These are phyloP conservation scores for Coemansia asiatica DNA, from an alignment of 192 early-diverging fungal species.

Conservation along the genomic window DNA sequence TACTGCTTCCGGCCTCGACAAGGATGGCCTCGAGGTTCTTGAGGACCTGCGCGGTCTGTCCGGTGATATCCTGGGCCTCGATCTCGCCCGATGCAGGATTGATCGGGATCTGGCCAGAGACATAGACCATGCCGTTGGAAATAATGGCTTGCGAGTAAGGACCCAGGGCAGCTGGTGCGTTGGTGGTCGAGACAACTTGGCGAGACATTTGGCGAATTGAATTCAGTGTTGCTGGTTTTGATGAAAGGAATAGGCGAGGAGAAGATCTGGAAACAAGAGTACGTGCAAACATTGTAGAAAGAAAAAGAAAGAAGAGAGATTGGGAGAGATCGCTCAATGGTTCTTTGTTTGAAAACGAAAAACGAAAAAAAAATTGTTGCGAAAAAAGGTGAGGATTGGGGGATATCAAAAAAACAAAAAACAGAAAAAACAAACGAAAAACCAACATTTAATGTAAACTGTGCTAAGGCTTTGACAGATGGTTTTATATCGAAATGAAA, in stretches of 20 bases:
- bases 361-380: background rate
- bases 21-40: constrained; percentile 85
- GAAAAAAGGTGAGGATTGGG: background rate
- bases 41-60: constrained; percentile 75
- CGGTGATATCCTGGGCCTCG: constrained; percentile 66
- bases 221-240: constrained; percentile 1
- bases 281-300: constrained; percentile 8
- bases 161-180: constrained; percentile 72
- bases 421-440: background rate
- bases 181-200: constrained; percentile 58
- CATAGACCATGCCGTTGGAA: constrained; percentile 80
- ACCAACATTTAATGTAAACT: background rate
- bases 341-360: background rate
- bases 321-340: background rate
- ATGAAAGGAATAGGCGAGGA: constrained; percentile 13
- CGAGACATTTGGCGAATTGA: constrained; percentile 37
- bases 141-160: constrained; percentile 83
- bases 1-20: constrained; percentile 72
- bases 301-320: background rate
- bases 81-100: constrained; percentile 76
- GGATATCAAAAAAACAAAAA: background rate
- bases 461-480: too few relatives aligned
- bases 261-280: background rate
- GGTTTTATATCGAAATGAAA: background rate
- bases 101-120: constrained; percentile 75